Evolutionary conservation across 2,329 filamentous ascomycete species (phyloP), one percentile per base, ranked within the genome.

Genomic region (Sclerotinia nivalis): DNA sequence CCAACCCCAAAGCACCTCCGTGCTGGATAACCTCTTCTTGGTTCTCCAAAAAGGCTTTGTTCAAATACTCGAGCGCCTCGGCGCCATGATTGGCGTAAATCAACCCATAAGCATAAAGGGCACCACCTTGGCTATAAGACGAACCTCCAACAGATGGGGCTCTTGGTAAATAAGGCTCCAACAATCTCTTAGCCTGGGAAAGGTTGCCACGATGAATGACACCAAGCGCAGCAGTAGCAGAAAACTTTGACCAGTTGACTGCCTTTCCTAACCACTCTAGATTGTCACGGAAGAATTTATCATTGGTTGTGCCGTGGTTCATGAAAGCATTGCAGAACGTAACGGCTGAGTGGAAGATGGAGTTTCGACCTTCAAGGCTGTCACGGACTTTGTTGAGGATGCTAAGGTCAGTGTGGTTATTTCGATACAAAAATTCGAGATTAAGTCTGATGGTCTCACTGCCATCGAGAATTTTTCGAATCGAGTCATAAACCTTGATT

Each of bases 241-340:
- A 97, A 80, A 99, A 99, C 80, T 99, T 99, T 72, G 94, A 97
- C 96, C 96, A 99, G 83, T 99, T 99, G 61, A 98, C 93, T 37
- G 96, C 96, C 84, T 98, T 99, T 71, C 95, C 94, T 4, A 99
- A 83, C 96, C 96, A 99, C 74, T 99, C 96, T 34, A 99, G 83
- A 79, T 99, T 99, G 78, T 98, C 93, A 10, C 96, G 88, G 88
- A 99, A 98, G 83, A 99, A 99, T 78, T 95, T 96, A 82, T 99
- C 96, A 76, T 97, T 96, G 0, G 95, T 97, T 0, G 96, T 99
- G 71, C 96, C 96, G 68, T 97, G 94, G 79, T 99, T 97, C 96
- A 99, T 99, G 80, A 99, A 98, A 15, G 94, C 96, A 77, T 98
- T 98, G 78, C 95, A 96, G 77, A 99, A 96, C 0, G 96, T 98